Conservation (phyloP, 148 eudicot genomes). For the Chenopodium album region DNA sequence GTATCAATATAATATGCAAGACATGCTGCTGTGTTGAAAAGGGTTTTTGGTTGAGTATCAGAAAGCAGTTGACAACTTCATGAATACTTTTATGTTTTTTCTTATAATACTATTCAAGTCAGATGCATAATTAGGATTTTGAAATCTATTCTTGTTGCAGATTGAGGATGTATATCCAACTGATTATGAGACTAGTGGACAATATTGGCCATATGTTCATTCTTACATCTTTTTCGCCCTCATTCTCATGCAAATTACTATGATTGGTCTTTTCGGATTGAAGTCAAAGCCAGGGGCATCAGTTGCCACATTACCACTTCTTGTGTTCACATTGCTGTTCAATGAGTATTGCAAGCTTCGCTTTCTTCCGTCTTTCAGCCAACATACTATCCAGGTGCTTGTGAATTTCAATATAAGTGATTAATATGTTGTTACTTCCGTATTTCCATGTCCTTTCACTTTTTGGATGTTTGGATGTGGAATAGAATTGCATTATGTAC, state of each 20-base stretch:
- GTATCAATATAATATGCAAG: no score
- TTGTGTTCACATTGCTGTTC: conserved; percentile 61
- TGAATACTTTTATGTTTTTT: not conserved
- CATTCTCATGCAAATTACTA: conserved; percentile 74
- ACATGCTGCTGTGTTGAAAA: no score
- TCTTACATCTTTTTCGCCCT: conserved; percentile 70
- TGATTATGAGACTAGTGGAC: conserved; percentile 80
- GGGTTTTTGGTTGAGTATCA: no score
- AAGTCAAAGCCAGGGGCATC: conserved; percentile 88
- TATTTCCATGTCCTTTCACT: not conserved
- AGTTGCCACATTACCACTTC: conserved; percentile 70
- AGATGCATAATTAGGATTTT: not conserved
- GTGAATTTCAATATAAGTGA: not conserved
- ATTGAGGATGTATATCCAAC: conserved; percentile 81
- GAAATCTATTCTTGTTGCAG: conserved; percentile 43
- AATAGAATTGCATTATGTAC: not conserved
- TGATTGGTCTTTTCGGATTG: conserved; percentile 93
- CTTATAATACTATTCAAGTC: not conserved
- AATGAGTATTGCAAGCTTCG: conserved; percentile 93
- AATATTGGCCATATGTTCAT: conserved; percentile 86
- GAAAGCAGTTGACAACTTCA: not conserved
- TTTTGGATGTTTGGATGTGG: not conserved
- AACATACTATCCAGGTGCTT: conserved; percentile 61
- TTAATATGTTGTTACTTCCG: not conserved
- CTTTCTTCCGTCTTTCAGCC: conserved; percentile 70